Base-by-base conservation (phyloP, 208 protist genomes). In the Leishmania guyanensis region DNA sequence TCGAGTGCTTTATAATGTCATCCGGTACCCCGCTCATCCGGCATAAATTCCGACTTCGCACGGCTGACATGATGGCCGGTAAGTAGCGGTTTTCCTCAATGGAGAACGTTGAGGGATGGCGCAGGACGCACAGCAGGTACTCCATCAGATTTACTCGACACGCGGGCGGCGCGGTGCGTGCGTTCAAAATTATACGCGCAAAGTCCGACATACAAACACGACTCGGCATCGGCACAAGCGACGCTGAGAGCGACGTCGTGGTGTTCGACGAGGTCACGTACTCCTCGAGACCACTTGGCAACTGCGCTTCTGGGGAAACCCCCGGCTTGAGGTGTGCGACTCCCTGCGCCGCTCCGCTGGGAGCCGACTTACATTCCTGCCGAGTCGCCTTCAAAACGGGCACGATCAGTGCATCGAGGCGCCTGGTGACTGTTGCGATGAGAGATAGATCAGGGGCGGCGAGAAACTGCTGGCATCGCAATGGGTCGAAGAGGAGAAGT, bases 111-210 rank as follows among this genome's bases (percentile, higher is more conserved):
- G 73, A 78, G 10, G 85, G 79, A 14, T 82, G 75, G 16, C 64
- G 81, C 64, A 83, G 56, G 4, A 85, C 80, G 16, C 75, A 81
- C 36, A 88, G 58, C 29, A 85, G 72, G 54, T 88, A 91, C 75
- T 86, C 74, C 79, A 87, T 79, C 6, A 91, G 65, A 22, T 66
- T 39, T 6, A 50, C 74, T 26, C 74, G 74, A 53, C 22, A 51
- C 56, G 74, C 12, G 5, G 53, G 33, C 26, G 74, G 74, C 5
- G 74, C 74, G 9, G 10, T 20, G 14, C 33, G 74, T 17, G 58
- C 58, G 74, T 77, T 46, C 22, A 5, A 26, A 33, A 77, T 22
- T 20, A 77, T 65, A 10, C n/a, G 53, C 8, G 29, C 74, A 56
- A 62, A 60, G 33, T 77, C 74, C 3, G 29, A 17, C 29, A 76